Evolutionary conservation across 257 asterid species (phyloP).

Genomic region (Linaria vulgaris): DNA sequence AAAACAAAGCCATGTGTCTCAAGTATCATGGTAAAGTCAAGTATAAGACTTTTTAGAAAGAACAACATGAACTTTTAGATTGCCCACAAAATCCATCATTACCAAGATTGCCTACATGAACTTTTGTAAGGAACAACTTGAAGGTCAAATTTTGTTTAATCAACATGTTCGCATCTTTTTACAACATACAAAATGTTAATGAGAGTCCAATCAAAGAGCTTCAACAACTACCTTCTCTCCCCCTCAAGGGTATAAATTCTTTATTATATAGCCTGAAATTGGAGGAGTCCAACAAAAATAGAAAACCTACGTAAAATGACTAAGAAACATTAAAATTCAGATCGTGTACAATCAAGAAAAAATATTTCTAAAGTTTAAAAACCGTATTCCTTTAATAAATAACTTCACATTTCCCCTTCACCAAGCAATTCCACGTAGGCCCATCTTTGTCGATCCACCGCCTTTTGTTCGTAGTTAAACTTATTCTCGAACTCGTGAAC

Average conservation of each 20-base stretch:
- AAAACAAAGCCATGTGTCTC: too few species aligned
- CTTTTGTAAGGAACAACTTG: too few species aligned
- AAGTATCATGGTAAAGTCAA: not conserved
- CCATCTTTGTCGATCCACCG: slow-evolving; percentile 43
- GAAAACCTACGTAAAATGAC: too few species aligned
- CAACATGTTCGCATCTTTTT: not conserved
- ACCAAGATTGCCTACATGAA: too few species aligned
- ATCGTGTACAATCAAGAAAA: too few species aligned
- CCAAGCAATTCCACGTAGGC: slow-evolving; percentile 30
- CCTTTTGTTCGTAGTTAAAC: slow-evolving; percentile 69
- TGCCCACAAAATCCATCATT: not conserved
- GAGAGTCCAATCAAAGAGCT: not conserved
- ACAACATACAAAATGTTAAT: not conserved
- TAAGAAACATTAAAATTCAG: not conserved
- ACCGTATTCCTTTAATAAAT: slow-evolving; percentile 13
- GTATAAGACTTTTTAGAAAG: too few species aligned
- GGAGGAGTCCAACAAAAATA: too few species aligned
- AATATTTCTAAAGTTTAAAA: slow-evolving; percentile 5
- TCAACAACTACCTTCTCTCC: too few species aligned
- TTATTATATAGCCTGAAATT: too few species aligned
- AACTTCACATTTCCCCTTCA: slow-evolving; percentile 45
- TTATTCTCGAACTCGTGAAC: slow-evolving; percentile 35
- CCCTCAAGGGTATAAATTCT: too few species aligned
- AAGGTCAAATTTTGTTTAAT: not conserved
- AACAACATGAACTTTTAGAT: not conserved